phyloP scores from a whole-genome alignment of 352 stramenopile genomes.

The Globisporangium perplexum region DNA sequence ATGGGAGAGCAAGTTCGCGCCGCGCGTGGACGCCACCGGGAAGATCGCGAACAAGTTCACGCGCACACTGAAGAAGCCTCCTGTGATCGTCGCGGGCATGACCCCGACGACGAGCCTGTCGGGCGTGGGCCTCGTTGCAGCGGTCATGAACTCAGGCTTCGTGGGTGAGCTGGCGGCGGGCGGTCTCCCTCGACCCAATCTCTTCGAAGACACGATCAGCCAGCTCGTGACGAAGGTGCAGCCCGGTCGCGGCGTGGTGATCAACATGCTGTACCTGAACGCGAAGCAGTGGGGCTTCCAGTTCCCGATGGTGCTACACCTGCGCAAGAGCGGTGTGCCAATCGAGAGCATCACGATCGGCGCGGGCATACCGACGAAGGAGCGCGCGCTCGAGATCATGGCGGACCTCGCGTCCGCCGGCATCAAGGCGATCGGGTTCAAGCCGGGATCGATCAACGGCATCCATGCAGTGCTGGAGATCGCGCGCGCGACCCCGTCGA shows the following conservation, averaged over 20 bases:
- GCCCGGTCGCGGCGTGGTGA: slow-evolving; percentile 63
- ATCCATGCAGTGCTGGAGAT: slow-evolving; percentile 83
- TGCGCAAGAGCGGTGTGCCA: slow-evolving; percentile 68
- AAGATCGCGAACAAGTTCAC: slow-evolving; percentile 73
- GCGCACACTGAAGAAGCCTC: slow-evolving; percentile 60
- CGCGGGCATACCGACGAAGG: slow-evolving; percentile 73
- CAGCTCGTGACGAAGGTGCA: slow-evolving; percentile 70
- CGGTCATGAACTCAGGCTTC: slow-evolving; percentile 76
- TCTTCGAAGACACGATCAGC: slow-evolving; percentile 61
- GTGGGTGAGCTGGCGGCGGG: slow-evolving; percentile 73
- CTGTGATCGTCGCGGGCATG: slow-evolving; percentile 83
- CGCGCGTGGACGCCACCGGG: slow-evolving; percentile 33
- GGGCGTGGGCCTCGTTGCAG: slow-evolving; percentile 78
- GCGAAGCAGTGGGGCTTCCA: slow-evolving; percentile 87
- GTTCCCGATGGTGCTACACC: slow-evolving; percentile 82
- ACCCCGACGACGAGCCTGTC: slow-evolving; percentile 79
- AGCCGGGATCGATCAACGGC: slow-evolving; percentile 72
- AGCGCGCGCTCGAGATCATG: slow-evolving; percentile 80
- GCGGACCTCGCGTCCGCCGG: slow-evolving; percentile 46
- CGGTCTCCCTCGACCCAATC: slow-evolving; percentile 62
- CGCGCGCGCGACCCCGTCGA: slow-evolving; percentile 27
- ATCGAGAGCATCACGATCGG: slow-evolving; percentile 89
- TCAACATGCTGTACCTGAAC: slow-evolving; percentile 91
- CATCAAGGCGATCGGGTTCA: slow-evolving; percentile 83
- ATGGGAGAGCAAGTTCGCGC: slow-evolving; percentile 48